Base-by-base conservation (phyloP, 1,284 basidiomycete genomes). In the Naganishia liquefaciens region DNA sequence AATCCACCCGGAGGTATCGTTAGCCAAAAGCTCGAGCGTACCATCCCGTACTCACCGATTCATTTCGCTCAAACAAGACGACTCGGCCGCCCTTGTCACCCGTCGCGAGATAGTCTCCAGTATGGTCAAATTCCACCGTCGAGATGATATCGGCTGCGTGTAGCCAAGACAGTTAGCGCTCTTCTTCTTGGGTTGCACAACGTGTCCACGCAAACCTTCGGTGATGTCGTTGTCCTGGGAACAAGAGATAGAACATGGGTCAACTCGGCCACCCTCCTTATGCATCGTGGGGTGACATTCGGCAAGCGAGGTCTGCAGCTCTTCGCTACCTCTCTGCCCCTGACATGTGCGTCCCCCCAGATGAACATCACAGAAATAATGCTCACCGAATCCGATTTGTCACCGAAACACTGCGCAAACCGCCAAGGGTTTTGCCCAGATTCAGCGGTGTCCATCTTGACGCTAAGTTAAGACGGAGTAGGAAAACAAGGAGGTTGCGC, bases 51-150 rank as follows among this genome's bases (percentile, higher is more conserved):
- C 91, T 76, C 74, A 95, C 93, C 84, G 87, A 87, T 83, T 98
- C 94, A 81, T 97, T 98, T 64, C 96, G 87, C 82, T 99, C 95
- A 77, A 99, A 99, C 69, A 99, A 84, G 68, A 99, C 96, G 67
- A 99, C 96, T 69, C 96, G 88, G 65, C 96, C 96, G 68, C 93
- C 96, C 82, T 99, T 99, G 84, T 99, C 96, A 69, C 96, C 96
- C 0, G 96, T 99, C 54, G 96, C 96, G 68, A 99, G 90, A 79
- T 99, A 99, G 79, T 98, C 95, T 62, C 96, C 96, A 55, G 96
- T 98, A 69, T 96, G 94, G 80, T 99, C 96, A 77, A 99, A 99
- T 82, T 99, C 96, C 78, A 99, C 96, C 65, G 95, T 97, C 55
- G 96, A 95, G 82, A 98, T 99, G 84, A 95, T 93, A 83, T 96